Conservation (phyloP, 345 rosid genomes). For the Salix dunnii region DNA sequence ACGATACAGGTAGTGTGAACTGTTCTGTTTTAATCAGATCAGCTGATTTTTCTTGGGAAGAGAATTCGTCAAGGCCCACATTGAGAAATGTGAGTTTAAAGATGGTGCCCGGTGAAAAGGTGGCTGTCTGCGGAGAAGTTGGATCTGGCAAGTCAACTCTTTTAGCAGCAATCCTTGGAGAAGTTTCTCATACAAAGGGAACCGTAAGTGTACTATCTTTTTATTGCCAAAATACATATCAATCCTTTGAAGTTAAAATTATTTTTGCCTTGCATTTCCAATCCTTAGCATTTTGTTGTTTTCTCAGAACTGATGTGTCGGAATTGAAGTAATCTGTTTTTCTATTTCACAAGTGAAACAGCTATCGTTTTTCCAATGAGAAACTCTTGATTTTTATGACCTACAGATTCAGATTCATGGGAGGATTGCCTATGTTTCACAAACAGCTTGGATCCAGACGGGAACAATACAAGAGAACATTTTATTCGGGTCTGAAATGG, state of each 20-base stretch:
- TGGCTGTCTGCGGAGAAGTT: conserved; percentile 94
- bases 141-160: conserved; percentile 97
- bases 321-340: neutral
- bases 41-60: conserved; percentile 85
- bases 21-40: conserved; percentile 47
- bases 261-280: neutral
- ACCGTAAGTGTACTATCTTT: conserved; percentile 40
- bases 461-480: conserved; percentile 84
- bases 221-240: neutral
- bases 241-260: neutral
- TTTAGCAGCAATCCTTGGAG: conserved; percentile 87
- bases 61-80: conserved; percentile 47
- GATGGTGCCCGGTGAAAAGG: conserved; percentile 60
- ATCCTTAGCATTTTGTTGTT: neutral
- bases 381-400: neutral
- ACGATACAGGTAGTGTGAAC: conserved; percentile 18
- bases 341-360: neutral
- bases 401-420: conserved; percentile 71
- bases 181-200: conserved; percentile 65
- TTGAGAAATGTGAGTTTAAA: conserved; percentile 56
- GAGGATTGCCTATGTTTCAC: conserved; percentile 85
- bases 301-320: neutral
- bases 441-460: conserved; percentile 93
- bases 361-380: neutral
- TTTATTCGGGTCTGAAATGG: conserved; percentile 73